Conservation (phyloP, 1,284 basidiomycete species). For the Sphagnurus paluster region DNA sequence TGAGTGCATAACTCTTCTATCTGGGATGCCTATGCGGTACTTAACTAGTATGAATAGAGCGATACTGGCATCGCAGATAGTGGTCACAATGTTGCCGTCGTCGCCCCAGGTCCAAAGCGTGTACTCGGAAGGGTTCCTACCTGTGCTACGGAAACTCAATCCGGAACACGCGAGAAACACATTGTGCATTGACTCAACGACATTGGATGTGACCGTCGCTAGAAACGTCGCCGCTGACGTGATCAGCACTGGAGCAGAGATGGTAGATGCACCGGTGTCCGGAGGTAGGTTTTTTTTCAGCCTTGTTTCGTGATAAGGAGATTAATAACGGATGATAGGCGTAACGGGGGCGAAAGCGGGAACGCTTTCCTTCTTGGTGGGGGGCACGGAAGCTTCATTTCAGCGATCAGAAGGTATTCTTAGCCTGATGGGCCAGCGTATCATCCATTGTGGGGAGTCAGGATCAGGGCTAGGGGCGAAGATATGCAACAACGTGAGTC, state of each 20-base stretch:
- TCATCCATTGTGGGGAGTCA: conserved; percentile 84
- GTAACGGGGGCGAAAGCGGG: conserved; percentile 84
- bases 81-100: conserved; percentile 88
- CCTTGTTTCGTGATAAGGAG: not conserved
- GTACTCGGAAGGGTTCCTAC: conserved; percentile 66
- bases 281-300: conserved; percentile 57
- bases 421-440: conserved; percentile 76
- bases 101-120: conserved; percentile 79
- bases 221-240: conserved; percentile 62
- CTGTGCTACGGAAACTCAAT: conserved; percentile 49
- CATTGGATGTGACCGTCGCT: conserved; percentile 77
- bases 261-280: conserved; percentile 91
- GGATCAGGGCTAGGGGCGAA: conserved; percentile 87
- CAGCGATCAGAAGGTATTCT: conserved; percentile 60
- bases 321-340: conserved; percentile 40
- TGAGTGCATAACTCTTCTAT: conserved; percentile 43
- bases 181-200: conserved; percentile 86
- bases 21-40: conserved; percentile 10
- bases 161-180: conserved; percentile 43
- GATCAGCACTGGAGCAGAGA: conserved; percentile 58
- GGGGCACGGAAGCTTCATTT: conserved; percentile 68
- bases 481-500: conserved; percentile 77
- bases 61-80: conserved; percentile 57
- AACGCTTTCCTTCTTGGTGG: conserved; percentile 89
- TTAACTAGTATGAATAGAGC: conserved; percentile 45